phyloP scores from a whole-genome alignment of 176 grass and related monocot genomes.

The Lolium rigidum region DNA sequence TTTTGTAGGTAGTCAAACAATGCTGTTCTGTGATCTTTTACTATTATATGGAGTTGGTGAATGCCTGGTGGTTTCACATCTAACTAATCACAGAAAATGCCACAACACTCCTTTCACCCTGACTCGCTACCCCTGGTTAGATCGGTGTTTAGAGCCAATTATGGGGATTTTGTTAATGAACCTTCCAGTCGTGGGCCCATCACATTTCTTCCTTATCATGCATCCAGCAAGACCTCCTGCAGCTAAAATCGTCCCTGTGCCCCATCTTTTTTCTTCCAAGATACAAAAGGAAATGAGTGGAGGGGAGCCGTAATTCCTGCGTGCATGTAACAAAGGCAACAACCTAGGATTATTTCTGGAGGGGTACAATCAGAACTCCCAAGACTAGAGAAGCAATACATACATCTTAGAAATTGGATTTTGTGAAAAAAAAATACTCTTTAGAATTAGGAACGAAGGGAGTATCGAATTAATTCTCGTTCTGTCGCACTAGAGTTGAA shows the following conservation, averaged over 20 bases:
- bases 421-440: neutral
- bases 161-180: neutral
- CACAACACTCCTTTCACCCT: neutral
- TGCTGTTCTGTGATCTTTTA: neutral
- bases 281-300: too few species aligned
- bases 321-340: neutral
- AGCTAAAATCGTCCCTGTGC: too few species aligned
- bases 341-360: neutral
- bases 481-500: neutral
- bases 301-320: too few species aligned
- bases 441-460: neutral
- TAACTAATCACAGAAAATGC: neutral
- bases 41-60: neutral
- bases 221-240: neutral
- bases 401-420: neutral
- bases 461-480: neutral
- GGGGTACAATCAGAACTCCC: neutral
- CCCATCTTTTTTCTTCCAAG: too few species aligned
- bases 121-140: neutral
- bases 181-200: neutral
- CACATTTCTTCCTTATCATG: neutral
- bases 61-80: neutral
- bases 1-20: constrained; percentile 7
- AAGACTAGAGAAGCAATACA: neutral
- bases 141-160: neutral